phyloP scores from a whole-genome alignment of 129 eudicot genomes.

The Lactuca saligna region DNA sequence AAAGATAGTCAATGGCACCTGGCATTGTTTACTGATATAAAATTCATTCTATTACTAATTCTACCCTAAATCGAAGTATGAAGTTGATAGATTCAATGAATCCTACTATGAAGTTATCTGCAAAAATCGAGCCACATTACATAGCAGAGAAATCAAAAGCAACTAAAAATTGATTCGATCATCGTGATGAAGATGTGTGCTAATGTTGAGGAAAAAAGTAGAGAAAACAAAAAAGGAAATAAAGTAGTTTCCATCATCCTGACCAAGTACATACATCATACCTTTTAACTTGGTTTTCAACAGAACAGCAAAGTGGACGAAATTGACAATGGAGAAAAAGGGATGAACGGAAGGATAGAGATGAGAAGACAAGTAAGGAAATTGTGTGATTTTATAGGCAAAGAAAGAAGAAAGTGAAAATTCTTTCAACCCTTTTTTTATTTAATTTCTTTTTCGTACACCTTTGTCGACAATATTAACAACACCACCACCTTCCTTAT shows the following conservation, averaged over 20 bases:
- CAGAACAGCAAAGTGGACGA: neutral
- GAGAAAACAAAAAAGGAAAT: neutral
- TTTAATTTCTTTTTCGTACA: neutral
- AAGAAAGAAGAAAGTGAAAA: neutral
- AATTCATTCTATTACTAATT: too few relatives aligned
- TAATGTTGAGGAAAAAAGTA: neutral
- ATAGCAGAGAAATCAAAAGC: neutral
- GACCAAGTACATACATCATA: neutral
- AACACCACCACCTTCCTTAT: neutral
- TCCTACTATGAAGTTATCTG: neutral
- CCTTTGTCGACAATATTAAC: neutral
- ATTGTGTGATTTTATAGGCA: conserved; percentile 26
- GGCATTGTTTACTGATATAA: neutral
- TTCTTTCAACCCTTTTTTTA: neutral
- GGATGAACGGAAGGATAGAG: neutral
- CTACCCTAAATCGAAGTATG: too few relatives aligned
- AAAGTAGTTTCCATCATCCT: neutral
- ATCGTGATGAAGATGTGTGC: neutral
- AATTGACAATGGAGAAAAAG: neutral
- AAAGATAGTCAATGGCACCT: conserved; percentile 12
- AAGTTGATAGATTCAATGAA: too few relatives aligned
- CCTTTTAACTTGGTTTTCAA: conserved; percentile 1
- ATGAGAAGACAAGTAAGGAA: conserved; percentile 5
- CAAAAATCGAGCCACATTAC: neutral
- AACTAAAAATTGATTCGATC: neutral